Percentiles rank a stretch among this genome's conserved stretches.
These are phyloP conservation scores for Lizanozyma gosingica DNA, from an alignment of 1,139 yeast genomes.

Conservation along the genomic window DNA sequence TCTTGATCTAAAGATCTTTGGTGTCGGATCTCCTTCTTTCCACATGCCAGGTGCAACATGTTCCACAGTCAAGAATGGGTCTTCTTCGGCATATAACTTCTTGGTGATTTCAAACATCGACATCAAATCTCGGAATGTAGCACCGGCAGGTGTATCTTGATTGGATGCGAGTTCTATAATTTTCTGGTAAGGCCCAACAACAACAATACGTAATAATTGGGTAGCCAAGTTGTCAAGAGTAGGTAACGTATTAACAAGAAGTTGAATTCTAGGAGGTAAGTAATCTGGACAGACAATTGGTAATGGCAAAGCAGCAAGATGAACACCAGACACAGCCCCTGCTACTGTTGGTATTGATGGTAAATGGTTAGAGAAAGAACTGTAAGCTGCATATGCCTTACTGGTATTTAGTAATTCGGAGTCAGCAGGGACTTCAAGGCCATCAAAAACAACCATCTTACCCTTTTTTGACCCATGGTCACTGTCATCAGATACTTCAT, in stretches of 20 bases:
- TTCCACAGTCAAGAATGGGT: conserved; percentile 57
- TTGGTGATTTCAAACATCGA: conserved; percentile 70
- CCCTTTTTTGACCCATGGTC: not conserved
- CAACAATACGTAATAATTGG: conserved; percentile 61
- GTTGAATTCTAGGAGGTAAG: conserved; percentile 52
- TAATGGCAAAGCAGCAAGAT: conserved; percentile 50
- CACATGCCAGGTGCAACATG: conserved; percentile 59
- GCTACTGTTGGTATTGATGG: conserved; percentile 21
- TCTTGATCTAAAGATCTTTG: conserved; percentile 45
- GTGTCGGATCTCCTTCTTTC: conserved; percentile 55
- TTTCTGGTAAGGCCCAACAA: conserved; percentile 64
- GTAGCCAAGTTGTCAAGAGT: conserved; percentile 67
- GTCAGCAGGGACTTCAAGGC: conserved; percentile 28
- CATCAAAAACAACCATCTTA: conserved; percentile 13
- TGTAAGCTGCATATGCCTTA: conserved; percentile 36
- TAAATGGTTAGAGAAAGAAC: conserved; percentile 30
- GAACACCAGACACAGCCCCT: conserved; percentile 21
- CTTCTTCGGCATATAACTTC: conserved; percentile 53
- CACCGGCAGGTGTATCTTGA: conserved; percentile 65
- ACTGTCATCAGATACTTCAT: not conserved
- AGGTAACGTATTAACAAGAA: conserved; percentile 58
- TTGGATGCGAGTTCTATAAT: conserved; percentile 65
- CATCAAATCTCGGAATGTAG: conserved; percentile 63
- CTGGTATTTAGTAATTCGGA: conserved; percentile 36
- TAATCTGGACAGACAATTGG: conserved; percentile 47